Evolutionary conservation across 2,329 filamentous ascomycete species (phyloP).

Genomic region (Fonsecaea monophora): DNA sequence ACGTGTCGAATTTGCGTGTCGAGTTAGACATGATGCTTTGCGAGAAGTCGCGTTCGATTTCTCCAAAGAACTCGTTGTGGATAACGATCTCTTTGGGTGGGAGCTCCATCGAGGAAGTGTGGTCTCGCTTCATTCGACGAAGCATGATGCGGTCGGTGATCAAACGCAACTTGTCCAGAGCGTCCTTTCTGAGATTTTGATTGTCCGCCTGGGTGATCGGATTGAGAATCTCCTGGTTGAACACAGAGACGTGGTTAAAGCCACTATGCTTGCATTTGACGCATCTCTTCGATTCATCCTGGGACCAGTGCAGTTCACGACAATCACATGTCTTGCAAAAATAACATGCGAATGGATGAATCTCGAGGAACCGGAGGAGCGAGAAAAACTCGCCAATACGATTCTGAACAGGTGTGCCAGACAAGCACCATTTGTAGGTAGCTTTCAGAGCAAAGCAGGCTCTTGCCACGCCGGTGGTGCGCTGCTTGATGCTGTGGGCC

Average conservation of each 20-base stretch:
- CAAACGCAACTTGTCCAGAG: slow-evolving; percentile 81
- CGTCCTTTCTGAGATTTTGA: slow-evolving; percentile 65
- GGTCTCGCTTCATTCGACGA: slow-evolving; percentile 89
- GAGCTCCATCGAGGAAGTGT: slow-evolving; percentile 93
- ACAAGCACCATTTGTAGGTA: slow-evolving; percentile 92
- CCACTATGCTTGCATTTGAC: slow-evolving; percentile 70
- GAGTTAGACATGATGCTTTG: slow-evolving; percentile 94
- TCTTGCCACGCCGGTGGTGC: slow-evolving; percentile 89
- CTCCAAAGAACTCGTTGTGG: slow-evolving; percentile 94
- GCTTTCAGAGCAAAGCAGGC: slow-evolving; percentile 91
- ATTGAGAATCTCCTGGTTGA: slow-evolving; percentile 94
- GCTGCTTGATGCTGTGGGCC: slow-evolving; percentile 84
- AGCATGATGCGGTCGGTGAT: slow-evolving; percentile 96
- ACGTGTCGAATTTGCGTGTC: slow-evolving; percentile 89
- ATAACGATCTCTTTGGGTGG: slow-evolving; percentile 93
- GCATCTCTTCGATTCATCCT: slow-evolving; percentile 75
- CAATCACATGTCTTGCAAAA: slow-evolving; percentile 89
- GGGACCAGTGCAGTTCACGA: slow-evolving; percentile 80
- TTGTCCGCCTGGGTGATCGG: slow-evolving; percentile 69
- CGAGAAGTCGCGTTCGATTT: slow-evolving; percentile 94
- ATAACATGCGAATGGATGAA: slow-evolving; percentile 89
- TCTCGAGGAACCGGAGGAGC: slow-evolving; percentile 85
- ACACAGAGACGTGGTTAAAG: slow-evolving; percentile 76
- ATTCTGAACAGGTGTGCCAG: slow-evolving; percentile 94
- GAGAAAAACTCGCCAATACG: slow-evolving; percentile 98